Evolutionary conservation across 768 basidiomycete species (phyloP), one percentile per base, ranked within the genome.

Genomic region (Calocybe gangraenosa): DNA sequence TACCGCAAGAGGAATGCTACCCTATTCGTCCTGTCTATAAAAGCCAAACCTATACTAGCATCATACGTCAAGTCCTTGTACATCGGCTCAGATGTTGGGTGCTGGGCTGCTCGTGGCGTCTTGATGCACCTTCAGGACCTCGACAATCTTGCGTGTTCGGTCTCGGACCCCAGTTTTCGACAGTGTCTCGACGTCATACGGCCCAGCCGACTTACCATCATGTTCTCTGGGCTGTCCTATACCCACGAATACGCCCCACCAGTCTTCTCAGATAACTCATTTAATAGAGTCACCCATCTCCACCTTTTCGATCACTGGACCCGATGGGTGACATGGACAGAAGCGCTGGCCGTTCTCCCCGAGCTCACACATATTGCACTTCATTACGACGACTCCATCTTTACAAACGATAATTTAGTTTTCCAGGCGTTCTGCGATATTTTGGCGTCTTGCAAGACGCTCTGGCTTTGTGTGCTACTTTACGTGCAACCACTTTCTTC

Each of bases 321-420:
- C 9, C 22, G 20, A 25, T 45, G 44, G 44, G 17, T 37, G 15
- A 36, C 44, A 14, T 45, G 44, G 44, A 32, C 30, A 10, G 44
- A 35, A 20, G 25, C 6, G 5, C 36, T 45, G 20, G 18, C 35
- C 17, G 9, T 45, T 19, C 34, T 45, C 15, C 44, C 44, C 33
- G 37, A 45, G 21, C 20, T 45, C 44, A 45, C 44, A 9, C 44
- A 45, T 17, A 22, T 45, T 19, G 34, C 44, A 21, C 30, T 45
- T 37, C 21, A 36, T 21, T 45, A 45, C 36, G 44, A 45, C 20
- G 35, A 36, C 33, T 20, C 44, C 11, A 28, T 28, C 18, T 35
- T 35, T 36, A 7, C 44, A 17, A 33, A 45, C 36, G 44, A 45
- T 21, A n/a, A 8, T 19, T 36, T 18, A 45, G 44, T 37, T 17